Percentiles rank a stretch among this genome's conserved stretches.
Conservation (phyloP, 163 green algal genomes). For the Scenedesmus sp. region DNA sequence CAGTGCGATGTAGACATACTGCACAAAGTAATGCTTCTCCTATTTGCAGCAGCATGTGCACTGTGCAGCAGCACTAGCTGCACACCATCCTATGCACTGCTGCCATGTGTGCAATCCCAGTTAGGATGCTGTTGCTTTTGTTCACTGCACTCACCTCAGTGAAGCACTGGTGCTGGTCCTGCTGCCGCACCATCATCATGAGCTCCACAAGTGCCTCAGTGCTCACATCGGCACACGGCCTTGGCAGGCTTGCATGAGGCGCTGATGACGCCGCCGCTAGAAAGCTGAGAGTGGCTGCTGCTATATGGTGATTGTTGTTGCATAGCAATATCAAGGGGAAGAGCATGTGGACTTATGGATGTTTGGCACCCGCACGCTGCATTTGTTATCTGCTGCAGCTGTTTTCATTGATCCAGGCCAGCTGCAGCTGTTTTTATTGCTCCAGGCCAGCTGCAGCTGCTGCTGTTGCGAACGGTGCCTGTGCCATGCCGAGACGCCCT, state of each 20-base stretch:
- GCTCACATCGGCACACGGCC: not conserved
- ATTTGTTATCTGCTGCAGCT: not conserved
- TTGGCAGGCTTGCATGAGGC: too few species aligned
- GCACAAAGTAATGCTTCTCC: too few species aligned
- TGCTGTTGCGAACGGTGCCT: not conserved
- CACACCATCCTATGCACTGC: not conserved
- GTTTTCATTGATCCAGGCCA: not conserved
- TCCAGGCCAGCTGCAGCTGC: not conserved
- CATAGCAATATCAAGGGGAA: too few species aligned
- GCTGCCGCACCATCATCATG: not conserved
- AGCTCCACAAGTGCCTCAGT: not conserved
- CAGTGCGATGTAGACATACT: too few species aligned
- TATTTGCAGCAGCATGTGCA: too few species aligned
- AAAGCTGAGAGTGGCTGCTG: not conserved
- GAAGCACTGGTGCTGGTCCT: not conserved
- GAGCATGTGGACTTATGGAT: too few species aligned
- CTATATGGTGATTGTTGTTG: not conserved
- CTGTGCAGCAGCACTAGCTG: too few species aligned
- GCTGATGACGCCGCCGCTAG: not conserved
- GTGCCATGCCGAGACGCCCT: not conserved
- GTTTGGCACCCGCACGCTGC: not conserved
- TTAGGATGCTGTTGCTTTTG: not conserved
- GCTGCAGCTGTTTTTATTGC: not conserved
- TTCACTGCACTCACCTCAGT: not conserved
- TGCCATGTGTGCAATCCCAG: not conserved